These are phyloP conservation scores for Pichia exigua DNA, from an alignment of 805 yeast genomes.

Conservation along the genomic window DNA sequence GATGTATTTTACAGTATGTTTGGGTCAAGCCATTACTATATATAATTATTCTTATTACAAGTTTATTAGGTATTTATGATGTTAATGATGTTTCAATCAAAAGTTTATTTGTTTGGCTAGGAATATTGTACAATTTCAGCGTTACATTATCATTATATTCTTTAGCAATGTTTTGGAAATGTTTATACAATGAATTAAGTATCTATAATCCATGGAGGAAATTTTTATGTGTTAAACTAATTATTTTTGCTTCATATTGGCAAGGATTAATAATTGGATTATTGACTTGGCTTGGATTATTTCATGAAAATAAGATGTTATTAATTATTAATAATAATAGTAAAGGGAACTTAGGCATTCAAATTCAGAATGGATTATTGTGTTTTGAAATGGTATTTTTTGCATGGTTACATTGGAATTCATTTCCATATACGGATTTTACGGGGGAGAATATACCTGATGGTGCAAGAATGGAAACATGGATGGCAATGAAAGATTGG, in stretches of 20 bases:
- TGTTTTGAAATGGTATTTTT: slow-evolving; percentile 81
- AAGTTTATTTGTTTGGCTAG: slow-evolving; percentile 56
- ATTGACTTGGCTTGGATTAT: slow-evolving; percentile 39
- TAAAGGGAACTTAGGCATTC: slow-evolving; percentile 32
- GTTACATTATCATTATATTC: slow-evolving; percentile 79
- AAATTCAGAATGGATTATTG: slow-evolving; percentile 71
- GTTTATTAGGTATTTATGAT: slow-evolving; percentile 41
- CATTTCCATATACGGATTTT: slow-evolving; percentile 75
- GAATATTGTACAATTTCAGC: slow-evolving; percentile 64
- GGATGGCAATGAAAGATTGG: slow-evolving; percentile 67
- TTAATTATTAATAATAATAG: slow-evolving; percentile 23
- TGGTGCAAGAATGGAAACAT: slow-evolving; percentile 54
- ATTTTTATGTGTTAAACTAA: slow-evolving; percentile 85
- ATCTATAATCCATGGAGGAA: slow-evolving; percentile 87
- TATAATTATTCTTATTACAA: slow-evolving; percentile 39
- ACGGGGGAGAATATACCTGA: slow-evolving; percentile 54
- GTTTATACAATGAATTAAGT: slow-evolving; percentile 66
- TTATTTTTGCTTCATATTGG: slow-evolving; percentile 98
- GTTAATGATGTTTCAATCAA: slow-evolving; percentile 39
- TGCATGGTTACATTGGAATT: slow-evolving; percentile 80
- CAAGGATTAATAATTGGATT: slow-evolving; percentile 64
- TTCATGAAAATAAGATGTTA: slow-evolving; percentile 25
- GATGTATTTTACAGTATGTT: slow-evolving; percentile 87
- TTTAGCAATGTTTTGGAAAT: slow-evolving; percentile 87
- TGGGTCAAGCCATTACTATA: slow-evolving; percentile 90